These are phyloP conservation scores for Solanum aculeatissimum DNA, from an alignment of 305 asterid species.

Conservation along the genomic window DNA sequence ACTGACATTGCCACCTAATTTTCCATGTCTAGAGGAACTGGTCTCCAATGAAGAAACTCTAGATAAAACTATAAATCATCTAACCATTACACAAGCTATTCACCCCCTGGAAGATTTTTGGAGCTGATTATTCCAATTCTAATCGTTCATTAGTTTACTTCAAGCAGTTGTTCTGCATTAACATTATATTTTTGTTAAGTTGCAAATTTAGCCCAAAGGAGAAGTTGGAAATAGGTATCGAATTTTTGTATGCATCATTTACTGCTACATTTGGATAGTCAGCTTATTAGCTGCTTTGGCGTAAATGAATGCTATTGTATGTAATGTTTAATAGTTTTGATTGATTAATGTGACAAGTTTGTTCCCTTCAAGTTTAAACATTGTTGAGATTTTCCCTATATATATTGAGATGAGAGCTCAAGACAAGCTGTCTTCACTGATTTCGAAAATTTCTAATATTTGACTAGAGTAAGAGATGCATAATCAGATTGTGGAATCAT, in stretches of 20 bases:
- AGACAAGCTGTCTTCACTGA: too few species aligned
- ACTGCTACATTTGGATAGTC: background rate
- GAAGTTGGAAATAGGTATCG: background rate
- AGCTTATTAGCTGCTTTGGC: background rate
- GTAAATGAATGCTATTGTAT: background rate
- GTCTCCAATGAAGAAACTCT: background rate
- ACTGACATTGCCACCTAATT: conserved; percentile 21
- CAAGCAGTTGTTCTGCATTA: background rate
- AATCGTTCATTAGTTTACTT: background rate
- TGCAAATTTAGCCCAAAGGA: background rate
- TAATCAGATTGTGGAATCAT: too few species aligned
- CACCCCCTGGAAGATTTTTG: background rate
- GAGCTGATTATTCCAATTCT: background rate
- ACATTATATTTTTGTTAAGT: background rate
- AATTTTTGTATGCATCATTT: background rate
- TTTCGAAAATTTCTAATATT: too few species aligned
- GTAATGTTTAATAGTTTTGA: background rate
- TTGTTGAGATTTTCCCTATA: background rate
- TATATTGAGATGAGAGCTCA: too few species aligned
- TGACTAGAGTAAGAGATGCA: too few species aligned
- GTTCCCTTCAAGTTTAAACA: background rate
- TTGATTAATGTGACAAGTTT: background rate
- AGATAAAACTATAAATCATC: background rate
- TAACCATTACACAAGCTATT: background rate
- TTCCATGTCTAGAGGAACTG: background rate